phyloP scores from a whole-genome alignment of 441 rosid genomes.

The Bruguiera hainesii region DNA sequence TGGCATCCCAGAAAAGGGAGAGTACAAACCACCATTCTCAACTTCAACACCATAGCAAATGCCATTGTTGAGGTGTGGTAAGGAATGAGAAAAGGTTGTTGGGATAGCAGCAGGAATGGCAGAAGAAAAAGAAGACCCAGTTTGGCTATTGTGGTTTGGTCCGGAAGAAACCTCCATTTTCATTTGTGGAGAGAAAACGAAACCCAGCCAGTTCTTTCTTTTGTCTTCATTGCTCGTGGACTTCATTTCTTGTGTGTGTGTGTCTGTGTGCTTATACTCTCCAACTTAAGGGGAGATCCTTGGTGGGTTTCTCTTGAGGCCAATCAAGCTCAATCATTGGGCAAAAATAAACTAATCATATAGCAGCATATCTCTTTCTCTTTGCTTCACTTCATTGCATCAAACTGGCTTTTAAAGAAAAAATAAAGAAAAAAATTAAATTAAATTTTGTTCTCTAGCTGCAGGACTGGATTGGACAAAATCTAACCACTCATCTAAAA shows the following conservation, averaged over 20 bases:
- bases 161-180: slow-evolving; percentile 61
- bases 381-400: slow-evolving; percentile 8
- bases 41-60: slow-evolving; percentile 50
- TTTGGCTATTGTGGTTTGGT: slow-evolving; percentile 21
- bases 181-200: slow-evolving; percentile 73
- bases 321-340: slow-evolving; percentile 61
- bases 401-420: not conserved
- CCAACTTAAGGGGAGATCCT: slow-evolving; percentile 22
- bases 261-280: not conserved
- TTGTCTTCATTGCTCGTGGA: slow-evolving; percentile 46
- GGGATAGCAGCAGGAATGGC: slow-evolving; percentile 39
- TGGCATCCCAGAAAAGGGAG: slow-evolving; percentile 75
- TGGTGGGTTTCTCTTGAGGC: slow-evolving; percentile 30
- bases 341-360: slow-evolving; percentile 40
- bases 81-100: slow-evolving; percentile 37
- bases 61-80: slow-evolving; percentile 38
- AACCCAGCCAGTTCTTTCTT: slow-evolving; percentile 57
- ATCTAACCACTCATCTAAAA: slow-evolving; percentile 34
- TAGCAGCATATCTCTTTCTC: not conserved
- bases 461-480: slow-evolving; percentile 34
- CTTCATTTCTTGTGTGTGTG: slow-evolving; percentile 49
- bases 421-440: too few species aligned
- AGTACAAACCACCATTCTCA: slow-evolving; percentile 42
- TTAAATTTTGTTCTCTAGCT: slow-evolving; percentile 23
- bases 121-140: slow-evolving; percentile 28